Evolutionary conservation across 805 yeast species (phyloP).

Genomic region (Teunomyces lycoperdinae): DNA sequence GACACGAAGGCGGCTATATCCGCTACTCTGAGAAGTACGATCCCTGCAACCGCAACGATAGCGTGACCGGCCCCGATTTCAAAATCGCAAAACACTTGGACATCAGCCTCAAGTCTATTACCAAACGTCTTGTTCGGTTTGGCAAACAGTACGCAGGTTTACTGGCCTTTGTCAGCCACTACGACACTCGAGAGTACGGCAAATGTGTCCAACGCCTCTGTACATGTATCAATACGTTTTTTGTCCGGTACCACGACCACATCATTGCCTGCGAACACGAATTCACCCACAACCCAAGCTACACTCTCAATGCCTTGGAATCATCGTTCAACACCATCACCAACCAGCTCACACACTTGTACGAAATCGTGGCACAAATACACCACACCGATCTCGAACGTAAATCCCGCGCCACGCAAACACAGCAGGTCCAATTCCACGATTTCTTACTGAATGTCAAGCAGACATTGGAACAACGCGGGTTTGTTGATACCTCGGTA

Average conservation of each 20-base stretch:
- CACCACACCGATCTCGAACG: slow-evolving; percentile 44
- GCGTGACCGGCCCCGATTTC: slow-evolving; percentile 71
- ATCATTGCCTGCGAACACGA: slow-evolving; percentile 51
- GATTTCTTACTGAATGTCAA: slow-evolving; percentile 37
- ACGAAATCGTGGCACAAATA: slow-evolving; percentile 54
- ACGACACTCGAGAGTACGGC: slow-evolving; percentile 59
- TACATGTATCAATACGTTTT: slow-evolving; percentile 42
- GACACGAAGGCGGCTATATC: slow-evolving; percentile 76
- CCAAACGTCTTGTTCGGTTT: slow-evolving; percentile 54
- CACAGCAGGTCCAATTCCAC: slow-evolving; percentile 22
- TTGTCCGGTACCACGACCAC: slow-evolving; percentile 24
- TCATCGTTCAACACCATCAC: slow-evolving; percentile 24
- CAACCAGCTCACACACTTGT: slow-evolving; percentile 48
- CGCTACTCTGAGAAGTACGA: slow-evolving; percentile 63
- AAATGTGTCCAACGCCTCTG: slow-evolving; percentile 73
- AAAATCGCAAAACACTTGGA: slow-evolving; percentile 71
- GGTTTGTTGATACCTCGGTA: slow-evolving; percentile 48
- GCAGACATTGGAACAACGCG: slow-evolving; percentile 41
- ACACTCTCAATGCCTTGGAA: slow-evolving; percentile 60
- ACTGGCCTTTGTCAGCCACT: slow-evolving; percentile 56
- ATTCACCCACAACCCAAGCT: slow-evolving; percentile 45
- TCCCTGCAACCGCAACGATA: slow-evolving; percentile 36
- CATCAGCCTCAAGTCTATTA: slow-evolving; percentile 66
- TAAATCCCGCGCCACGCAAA: slow-evolving; percentile 14
- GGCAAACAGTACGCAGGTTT: slow-evolving; percentile 67